Evolutionary conservation across 2,329 filamentous ascomycete species (phyloP).

Genomic region (Blumeria hordei): DNA sequence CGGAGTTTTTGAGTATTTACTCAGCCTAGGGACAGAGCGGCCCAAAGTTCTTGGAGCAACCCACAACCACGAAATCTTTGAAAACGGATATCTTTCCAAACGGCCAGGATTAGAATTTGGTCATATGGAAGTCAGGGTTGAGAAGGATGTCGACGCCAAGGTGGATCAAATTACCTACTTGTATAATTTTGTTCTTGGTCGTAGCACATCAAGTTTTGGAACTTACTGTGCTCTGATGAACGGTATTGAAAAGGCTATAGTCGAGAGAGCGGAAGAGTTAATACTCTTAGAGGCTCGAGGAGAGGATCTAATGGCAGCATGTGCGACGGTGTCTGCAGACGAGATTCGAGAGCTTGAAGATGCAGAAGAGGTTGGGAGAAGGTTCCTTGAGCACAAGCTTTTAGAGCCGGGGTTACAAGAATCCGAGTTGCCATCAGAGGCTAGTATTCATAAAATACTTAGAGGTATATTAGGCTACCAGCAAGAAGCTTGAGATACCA

Average conservation of each 20-base stretch:
- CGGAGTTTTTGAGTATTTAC: conserved; percentile 32
- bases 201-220: conserved; percentile 63
- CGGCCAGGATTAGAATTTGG: conserved; percentile 29
- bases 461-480: background rate
- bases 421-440: background rate
- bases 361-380: conserved; percentile 36
- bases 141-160: conserved; percentile 23
- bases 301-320: conserved; percentile 52
- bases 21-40: conserved; percentile 19
- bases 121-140: conserved; percentile 47
- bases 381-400: conserved; percentile 24
- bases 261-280: conserved; percentile 54
- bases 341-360: conserved; percentile 43
- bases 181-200: conserved; percentile 42
- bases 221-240: conserved; percentile 69
- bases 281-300: conserved; percentile 42
- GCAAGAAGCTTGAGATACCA: too few relatives aligned
- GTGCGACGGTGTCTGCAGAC: conserved; percentile 35
- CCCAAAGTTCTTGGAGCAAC: conserved; percentile 38
- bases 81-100: conserved; percentile 30
- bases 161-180: conserved; percentile 49
- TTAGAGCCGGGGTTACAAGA: conserved; percentile 1
- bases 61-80: conserved; percentile 50
- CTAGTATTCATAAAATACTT: background rate
- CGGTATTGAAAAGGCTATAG: conserved; percentile 47